Evolutionary conservation across 805 yeast genomes (phyloP), one percentile per base, ranked within the genome.

Genomic region (Candida montana): DNA sequence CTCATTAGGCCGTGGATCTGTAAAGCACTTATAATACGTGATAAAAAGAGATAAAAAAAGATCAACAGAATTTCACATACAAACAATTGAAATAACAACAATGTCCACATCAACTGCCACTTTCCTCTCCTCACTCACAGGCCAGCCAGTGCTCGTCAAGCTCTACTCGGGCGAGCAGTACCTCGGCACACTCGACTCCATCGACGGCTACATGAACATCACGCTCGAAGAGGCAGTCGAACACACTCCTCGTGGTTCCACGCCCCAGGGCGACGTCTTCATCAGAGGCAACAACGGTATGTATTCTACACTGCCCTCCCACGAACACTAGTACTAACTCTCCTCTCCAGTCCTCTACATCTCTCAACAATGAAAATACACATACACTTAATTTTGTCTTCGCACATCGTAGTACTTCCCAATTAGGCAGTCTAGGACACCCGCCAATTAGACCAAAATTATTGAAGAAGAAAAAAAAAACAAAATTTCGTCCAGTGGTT

Each of bases 191-290:
- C 71, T 86, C 48, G 91, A 86, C 53, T 86, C 96, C 31, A 90
- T 93, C 44, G 99, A 93, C 60, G 98, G 98, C 8, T 93, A 81
- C 68, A 89, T 93, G 96, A 93, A 93, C 64, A 83, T 93, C 37
- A 95, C 91, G 2, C 71, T 93, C 49, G 88, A 84, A 41, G 74
- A 80, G 46, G 79, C 95, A 4, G 71, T 77, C 35, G 99, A 93
- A 58, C 24, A 7, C 9, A 21, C 24, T 9, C 24, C 24, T 21
- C 24, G 24, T 9, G 62, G 64, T 34, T 75, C 77, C 27, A 70
- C 72, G 47, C 66, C 63, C 21, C 81, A 78, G 47, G 86, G 86
- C 26, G 95, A 86, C 61, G 89, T 86, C 23, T 88, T 88, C 58
- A 77, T 88, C 50, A 77, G 95, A 63, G 95, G 95, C 30, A 87